A percentile compares a stretch with the other conserved stretches of the same genome.
Conservation (phyloP, 176 grass and related monocot species). For the Rhynchospora pubera region DNA sequence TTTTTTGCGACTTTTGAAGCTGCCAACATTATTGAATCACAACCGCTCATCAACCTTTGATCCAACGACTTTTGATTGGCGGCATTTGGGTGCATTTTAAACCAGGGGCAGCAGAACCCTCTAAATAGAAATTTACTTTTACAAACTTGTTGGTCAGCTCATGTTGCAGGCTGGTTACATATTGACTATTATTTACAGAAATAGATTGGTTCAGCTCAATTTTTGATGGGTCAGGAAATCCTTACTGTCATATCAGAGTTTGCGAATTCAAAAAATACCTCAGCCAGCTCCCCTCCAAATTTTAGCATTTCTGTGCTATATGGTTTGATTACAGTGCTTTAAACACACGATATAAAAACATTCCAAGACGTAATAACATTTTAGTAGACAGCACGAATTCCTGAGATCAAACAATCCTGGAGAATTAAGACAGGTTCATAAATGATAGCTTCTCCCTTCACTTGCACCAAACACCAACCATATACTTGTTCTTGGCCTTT, state of each 20-base stretch:
- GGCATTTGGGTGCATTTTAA: no score
- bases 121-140: no score
- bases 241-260: background rate
- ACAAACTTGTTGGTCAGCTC: background rate
- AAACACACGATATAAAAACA: background rate
- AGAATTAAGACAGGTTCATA: background rate
- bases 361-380: background rate
- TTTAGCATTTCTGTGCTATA: background rate
- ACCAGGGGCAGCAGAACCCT: no score
- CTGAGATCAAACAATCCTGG: background rate
- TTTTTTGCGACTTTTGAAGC: no score
- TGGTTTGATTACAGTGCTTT: background rate
- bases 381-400: background rate
- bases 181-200: no score
- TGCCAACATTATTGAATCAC: no score
- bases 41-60: no score
- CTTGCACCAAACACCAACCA: background rate
- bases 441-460: background rate
- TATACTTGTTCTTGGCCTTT: background rate
- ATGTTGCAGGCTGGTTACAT: background rate
- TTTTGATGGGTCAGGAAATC: no score
- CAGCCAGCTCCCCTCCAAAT: background rate
- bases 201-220: no score
- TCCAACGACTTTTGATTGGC: no score
- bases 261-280: background rate